Percentiles rank a stretch among this genome's conserved stretches.
phyloP scores from a whole-genome alignment of 2,329 filamentous ascomycete species.

The Scortechinia acanthostroma region DNA sequence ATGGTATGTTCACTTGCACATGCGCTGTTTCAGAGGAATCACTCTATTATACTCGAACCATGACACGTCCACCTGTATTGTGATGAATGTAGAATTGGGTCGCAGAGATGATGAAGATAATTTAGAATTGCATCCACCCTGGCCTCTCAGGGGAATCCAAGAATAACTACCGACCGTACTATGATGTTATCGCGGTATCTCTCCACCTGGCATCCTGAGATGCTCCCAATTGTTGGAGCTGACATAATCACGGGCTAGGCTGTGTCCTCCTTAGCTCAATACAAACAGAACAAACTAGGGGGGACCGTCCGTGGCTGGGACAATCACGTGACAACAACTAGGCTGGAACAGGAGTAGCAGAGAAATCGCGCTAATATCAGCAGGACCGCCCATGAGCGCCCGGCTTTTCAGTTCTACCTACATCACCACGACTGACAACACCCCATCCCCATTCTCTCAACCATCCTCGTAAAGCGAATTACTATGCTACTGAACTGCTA shows the following conservation, averaged over 20 bases:
- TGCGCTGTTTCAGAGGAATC: not conserved
- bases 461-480: conserved; percentile 2
- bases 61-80: too few relatives aligned
- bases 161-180: too few relatives aligned
- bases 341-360: not conserved
- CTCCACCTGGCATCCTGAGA: too few relatives aligned
- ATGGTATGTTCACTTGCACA: not conserved
- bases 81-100: too few relatives aligned
- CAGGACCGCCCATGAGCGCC: not conserved
- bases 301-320: not conserved
- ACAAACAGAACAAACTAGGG: too few relatives aligned
- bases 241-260: too few relatives aligned
- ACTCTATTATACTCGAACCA: not conserved
- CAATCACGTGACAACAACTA: not conserved
- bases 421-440: not conserved
- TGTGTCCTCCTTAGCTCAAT: too few relatives aligned
- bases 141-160: too few relatives aligned
- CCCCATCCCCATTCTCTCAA: not conserved
- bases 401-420: not conserved
- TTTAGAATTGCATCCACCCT: too few relatives aligned
- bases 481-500: not conserved
- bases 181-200: too few relatives aligned
- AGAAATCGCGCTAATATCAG: not conserved
- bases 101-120: too few relatives aligned
- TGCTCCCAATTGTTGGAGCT: too few relatives aligned